phyloP scores from a whole-genome alignment of 306 rosid species.

The Lagenaria siceraria region DNA sequence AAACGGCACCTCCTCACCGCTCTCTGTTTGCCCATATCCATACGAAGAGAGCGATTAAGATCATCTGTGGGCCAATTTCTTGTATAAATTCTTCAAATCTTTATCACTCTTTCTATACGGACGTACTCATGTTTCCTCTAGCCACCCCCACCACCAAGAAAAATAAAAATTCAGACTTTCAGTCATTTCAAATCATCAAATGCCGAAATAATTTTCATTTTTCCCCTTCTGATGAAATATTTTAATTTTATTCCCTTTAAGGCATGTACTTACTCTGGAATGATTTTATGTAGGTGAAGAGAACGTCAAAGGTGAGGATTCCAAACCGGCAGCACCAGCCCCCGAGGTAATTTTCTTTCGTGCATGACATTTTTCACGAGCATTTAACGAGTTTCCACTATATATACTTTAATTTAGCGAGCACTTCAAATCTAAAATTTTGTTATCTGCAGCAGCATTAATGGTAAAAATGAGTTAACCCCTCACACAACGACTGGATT shows the following conservation, averaged over 20 bases:
- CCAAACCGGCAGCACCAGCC: constrained; percentile 49
- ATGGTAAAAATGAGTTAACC: constrained; percentile 11
- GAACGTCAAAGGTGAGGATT: constrained; percentile 50
- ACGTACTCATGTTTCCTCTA: background rate
- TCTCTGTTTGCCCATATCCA: background rate
- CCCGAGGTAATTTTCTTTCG: constrained; percentile 9
- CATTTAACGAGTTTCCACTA: background rate
- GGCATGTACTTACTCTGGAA: background rate
- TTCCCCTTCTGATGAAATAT: background rate
- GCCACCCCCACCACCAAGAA: background rate
- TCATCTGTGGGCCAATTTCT: background rate
- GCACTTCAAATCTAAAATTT: background rate
- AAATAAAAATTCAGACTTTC: background rate
- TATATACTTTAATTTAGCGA: background rate
- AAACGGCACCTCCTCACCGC: background rate
- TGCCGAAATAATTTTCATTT: background rate
- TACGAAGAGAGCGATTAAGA: background rate
- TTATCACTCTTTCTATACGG: background rate
- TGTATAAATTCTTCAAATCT: background rate
- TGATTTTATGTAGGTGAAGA: constrained; percentile 64
- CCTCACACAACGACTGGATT: background rate
- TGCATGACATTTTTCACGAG: background rate
- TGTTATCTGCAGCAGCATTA: constrained; percentile 36
- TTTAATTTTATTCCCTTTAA: background rate
- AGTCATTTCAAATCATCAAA: background rate